These are phyloP conservation scores for Scopulariopsis brevicaulis DNA, from an alignment of 2,329 filamentous ascomycete species.

Conservation along the genomic window DNA sequence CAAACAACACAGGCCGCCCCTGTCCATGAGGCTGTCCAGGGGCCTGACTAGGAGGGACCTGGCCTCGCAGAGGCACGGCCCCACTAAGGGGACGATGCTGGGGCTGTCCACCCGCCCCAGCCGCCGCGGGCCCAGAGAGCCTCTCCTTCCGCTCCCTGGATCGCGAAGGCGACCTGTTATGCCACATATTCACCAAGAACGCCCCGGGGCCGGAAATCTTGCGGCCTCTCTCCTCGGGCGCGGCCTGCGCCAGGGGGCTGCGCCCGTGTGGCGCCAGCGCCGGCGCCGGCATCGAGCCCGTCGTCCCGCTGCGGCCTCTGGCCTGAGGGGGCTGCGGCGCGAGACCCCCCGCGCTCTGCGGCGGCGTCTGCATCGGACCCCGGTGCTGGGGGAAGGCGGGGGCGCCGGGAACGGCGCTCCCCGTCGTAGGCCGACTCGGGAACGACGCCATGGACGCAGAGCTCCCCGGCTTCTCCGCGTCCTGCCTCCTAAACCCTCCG, in stretches of 20 bases:
- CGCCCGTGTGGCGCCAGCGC: not conserved
- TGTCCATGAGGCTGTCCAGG: not conserved
- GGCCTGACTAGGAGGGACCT: not conserved
- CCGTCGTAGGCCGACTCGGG: conserved; percentile 6
- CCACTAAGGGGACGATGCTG: not conserved
- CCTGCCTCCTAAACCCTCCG: conserved; percentile 11
- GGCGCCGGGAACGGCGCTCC: not conserved
- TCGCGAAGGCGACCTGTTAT: conserved; percentile 10
- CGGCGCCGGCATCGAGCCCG: conserved; percentile 8
- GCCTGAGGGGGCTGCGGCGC: not conserved
- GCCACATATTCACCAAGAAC: conserved; percentile 12
- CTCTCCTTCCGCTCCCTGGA: conserved; percentile 8
- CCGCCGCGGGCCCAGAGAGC: not conserved
- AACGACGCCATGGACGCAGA: conserved; percentile 11
- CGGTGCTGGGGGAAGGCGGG: not conserved
- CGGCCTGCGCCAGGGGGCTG: not conserved
- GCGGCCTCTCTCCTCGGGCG: conserved; percentile 11
- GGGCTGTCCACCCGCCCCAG: not conserved
- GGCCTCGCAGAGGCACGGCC: not conserved
- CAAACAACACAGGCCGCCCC: not conserved
- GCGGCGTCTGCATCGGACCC: not conserved
- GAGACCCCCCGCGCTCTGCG: not conserved
- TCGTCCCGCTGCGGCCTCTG: conserved; percentile 11
- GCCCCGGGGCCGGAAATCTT: conserved; percentile 11
- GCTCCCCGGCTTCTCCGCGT: conserved; percentile 10